Evolutionary conservation across 2,329 filamentous ascomycete species (phyloP).

Genomic region (Sclerotinia nivalis): DNA sequence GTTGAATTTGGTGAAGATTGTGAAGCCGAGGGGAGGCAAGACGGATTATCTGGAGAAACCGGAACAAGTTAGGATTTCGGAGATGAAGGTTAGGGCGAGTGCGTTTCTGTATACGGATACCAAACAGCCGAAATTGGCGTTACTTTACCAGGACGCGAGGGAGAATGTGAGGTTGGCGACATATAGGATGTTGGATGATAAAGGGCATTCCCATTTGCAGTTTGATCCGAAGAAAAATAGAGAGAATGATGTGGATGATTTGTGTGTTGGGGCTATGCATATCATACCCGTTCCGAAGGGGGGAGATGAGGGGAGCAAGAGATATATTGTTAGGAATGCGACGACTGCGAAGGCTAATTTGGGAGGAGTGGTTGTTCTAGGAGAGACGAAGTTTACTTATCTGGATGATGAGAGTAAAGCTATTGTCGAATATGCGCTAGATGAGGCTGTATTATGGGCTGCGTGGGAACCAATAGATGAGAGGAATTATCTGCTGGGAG

Average conservation of each 20-base stretch:
- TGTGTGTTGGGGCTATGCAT: slow-evolving; percentile 58
- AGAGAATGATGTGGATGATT: slow-evolving; percentile 54
- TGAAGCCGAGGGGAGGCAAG: slow-evolving; percentile 54
- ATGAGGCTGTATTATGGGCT: slow-evolving; percentile 82
- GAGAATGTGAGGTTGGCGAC: slow-evolving; percentile 58
- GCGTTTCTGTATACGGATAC: slow-evolving; percentile 61
- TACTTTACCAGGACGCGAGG: slow-evolving; percentile 65
- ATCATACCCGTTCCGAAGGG: slow-evolving; percentile 63
- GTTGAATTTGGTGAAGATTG: slow-evolving; percentile 62
- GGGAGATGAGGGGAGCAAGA: slow-evolving; percentile 57
- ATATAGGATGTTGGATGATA: slow-evolving; percentile 61
- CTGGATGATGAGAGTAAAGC: slow-evolving; percentile 75
- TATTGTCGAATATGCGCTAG: slow-evolving; percentile 62
- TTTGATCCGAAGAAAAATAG: slow-evolving; percentile 59
- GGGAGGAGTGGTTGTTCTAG: slow-evolving; percentile 72
- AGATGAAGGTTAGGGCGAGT: slow-evolving; percentile 66
- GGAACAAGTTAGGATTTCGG: slow-evolving; percentile 61
- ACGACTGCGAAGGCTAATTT: slow-evolving; percentile 54
- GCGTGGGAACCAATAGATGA: slow-evolving; percentile 85
- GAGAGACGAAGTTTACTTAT: slow-evolving; percentile 81
- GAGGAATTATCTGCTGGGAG: slow-evolving; percentile 81
- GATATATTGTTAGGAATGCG: slow-evolving; percentile 59
- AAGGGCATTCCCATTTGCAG: slow-evolving; percentile 50
- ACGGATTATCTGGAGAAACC: slow-evolving; percentile 61
- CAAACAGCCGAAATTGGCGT: slow-evolving; percentile 59